phyloP scores from a whole-genome alignment of 2,329 filamentous ascomycete species.

The Ascocoryne sarcoides region DNA sequence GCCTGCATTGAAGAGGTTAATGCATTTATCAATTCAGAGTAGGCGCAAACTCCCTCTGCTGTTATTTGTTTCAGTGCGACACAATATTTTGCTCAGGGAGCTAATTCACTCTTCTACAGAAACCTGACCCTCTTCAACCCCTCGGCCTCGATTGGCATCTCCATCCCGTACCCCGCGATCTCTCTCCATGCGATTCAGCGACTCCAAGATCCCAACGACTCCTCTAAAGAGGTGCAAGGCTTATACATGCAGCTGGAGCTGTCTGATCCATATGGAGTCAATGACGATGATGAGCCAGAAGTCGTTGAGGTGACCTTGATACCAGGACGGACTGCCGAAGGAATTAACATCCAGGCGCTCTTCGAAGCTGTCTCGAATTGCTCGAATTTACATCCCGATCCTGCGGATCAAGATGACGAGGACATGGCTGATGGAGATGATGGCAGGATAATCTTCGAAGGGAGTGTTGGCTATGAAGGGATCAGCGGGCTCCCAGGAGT shows the following conservation, averaged over 20 bases:
- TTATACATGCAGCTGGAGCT: slow-evolving; percentile 64
- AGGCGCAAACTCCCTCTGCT: slow-evolving; percentile 17
- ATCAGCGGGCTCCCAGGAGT: slow-evolving; percentile 51
- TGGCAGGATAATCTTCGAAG: slow-evolving; percentile 50
- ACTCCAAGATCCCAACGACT: slow-evolving; percentile 31
- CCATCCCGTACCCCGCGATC: slow-evolving; percentile 66
- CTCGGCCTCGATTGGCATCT: slow-evolving; percentile 48
- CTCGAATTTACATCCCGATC: slow-evolving; percentile 69
- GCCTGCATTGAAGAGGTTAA: slow-evolving; percentile 34
- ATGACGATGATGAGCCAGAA: slow-evolving; percentile 57
- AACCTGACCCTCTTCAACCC: slow-evolving; percentile 57
- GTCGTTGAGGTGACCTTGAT: slow-evolving; percentile 60
- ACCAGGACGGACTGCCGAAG: slow-evolving; percentile 32
- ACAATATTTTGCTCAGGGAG: too few relatives aligned
- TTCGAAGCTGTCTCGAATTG: slow-evolving; percentile 66
- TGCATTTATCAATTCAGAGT: slow-evolving; percentile 52
- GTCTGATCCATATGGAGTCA: slow-evolving; percentile 39
- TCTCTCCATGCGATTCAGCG: slow-evolving; percentile 68
- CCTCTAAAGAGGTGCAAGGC: slow-evolving; percentile 32
- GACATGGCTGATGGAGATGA: slow-evolving; percentile 43
- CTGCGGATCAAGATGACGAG: slow-evolving; percentile 40
- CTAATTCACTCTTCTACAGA: slow-evolving; percentile 27
- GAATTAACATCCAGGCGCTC: slow-evolving; percentile 23
- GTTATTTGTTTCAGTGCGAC: not conserved
- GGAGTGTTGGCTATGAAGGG: slow-evolving; percentile 38